Evolutionary conservation across 345 rosid species (phyloP), one percentile per base, ranked within the genome.

Genomic region (Gossypium longicalyx): DNA sequence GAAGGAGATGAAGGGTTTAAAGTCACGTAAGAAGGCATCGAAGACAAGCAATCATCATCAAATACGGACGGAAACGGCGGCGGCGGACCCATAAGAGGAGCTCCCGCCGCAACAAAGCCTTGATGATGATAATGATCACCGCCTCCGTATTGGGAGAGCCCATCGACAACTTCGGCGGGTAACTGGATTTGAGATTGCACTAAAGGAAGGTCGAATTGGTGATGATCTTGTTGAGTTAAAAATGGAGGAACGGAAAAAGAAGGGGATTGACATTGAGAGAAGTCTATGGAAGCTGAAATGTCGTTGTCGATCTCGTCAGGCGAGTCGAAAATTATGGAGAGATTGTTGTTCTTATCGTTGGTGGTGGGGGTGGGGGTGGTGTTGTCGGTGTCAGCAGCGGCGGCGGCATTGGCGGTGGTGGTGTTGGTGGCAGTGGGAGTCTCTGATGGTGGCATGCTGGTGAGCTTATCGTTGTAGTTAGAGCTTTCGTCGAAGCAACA

Each of bases 281-380:
- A 95, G 74, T 93, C 91, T 10, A 86, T 93, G 23, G 97, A 91
- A 73, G 91, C 92, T 2, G 96, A 87, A 67, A 95, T 89, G 29
- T 90, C 92, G 54, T 90, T 90, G 13, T 89, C 90, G 5, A 90
- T 87, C 43, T 93, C 94, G 53, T 88, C 94, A 3, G 80, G 83
- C 1, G 91, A 81, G 61, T 90, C 91, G 44, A 89, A 90, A 74
- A 90, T 77, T 9, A 77, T 68, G 16, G 92, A 85, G 7, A 85
- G 75, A 67, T 81, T 89, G 70, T 71, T 85, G 77, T 19, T 59
- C 0, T 77, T 77, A 77, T 59, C 38, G 17, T 59, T 12, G 7
- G 20, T 23, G 38, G 68, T 71, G 15, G 81, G 59, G 73, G 82
- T 74, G 13, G 81, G 59, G 74, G 82, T 73, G 59, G 87, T 76